Conservation (phyloP, 1,139 yeast species). For the Saccharomyces hybrid region DNA sequence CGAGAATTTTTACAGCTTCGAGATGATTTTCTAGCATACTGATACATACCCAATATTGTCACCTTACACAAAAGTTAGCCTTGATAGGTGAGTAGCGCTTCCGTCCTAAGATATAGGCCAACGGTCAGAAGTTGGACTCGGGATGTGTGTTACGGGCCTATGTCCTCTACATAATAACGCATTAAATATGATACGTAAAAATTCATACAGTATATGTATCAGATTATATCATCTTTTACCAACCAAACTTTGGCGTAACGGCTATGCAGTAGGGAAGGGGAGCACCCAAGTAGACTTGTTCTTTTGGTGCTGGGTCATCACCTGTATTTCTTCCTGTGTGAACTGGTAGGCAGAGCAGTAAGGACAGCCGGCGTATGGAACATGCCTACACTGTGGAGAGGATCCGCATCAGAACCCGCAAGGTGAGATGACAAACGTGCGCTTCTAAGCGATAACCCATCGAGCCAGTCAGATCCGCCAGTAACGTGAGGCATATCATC, state of each 20-base stretch:
- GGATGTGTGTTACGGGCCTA: too few species aligned
- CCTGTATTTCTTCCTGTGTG: not conserved
- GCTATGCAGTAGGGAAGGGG: not conserved
- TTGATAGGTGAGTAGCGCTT: too few species aligned
- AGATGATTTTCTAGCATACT: not conserved
- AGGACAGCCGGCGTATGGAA: not conserved
- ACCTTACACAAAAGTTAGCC: not conserved
- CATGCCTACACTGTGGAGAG: not conserved
- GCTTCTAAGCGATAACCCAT: not conserved
- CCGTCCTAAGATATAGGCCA: too few species aligned
- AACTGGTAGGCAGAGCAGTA: not conserved
- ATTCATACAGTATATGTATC: too few species aligned
- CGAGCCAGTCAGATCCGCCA: not conserved
- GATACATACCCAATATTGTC: not conserved
- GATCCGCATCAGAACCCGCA: not conserved
- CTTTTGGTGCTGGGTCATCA: not conserved
- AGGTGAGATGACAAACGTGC: not conserved
- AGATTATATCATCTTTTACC: not conserved
- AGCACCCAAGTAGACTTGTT: not conserved
- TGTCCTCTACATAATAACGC: too few species aligned
- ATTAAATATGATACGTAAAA: too few species aligned
- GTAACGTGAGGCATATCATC: not conserved
- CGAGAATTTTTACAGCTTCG: not conserved
- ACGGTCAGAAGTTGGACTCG: too few species aligned
- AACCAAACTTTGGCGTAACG: not conserved